Percentiles rank a stretch among this genome's conserved stretches.
These are phyloP conservation scores for Isatis lusitanica DNA, from an alignment of 441 rosid genomes.

Conservation along the genomic window DNA sequence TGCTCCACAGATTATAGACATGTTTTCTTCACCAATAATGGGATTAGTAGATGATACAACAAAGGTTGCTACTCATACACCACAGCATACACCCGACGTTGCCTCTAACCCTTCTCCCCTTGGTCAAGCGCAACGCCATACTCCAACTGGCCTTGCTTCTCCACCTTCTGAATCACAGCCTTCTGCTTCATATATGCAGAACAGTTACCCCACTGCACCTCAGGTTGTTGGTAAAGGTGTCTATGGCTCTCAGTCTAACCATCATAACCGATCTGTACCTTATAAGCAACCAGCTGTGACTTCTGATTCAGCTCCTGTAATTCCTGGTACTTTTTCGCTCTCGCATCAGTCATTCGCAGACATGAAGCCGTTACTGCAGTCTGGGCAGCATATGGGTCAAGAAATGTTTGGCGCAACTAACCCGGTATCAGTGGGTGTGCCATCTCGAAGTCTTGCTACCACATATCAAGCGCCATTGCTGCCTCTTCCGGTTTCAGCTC, in stretches of 20 bases:
- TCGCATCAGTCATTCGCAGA: constrained; percentile 32
- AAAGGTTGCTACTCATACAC: constrained; percentile 34
- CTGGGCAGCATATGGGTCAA: constrained; percentile 35
- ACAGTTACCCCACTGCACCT: constrained; percentile 23
- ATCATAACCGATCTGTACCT: constrained; percentile 32
- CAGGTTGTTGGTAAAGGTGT: constrained; percentile 27
- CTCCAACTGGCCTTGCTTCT: constrained; percentile 28
- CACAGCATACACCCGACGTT: constrained; percentile 27
- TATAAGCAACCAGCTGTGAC: constrained; percentile 20
- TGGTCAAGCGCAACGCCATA: constrained; percentile 25
- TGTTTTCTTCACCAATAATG: constrained; percentile 35
- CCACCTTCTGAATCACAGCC: constrained; percentile 11
- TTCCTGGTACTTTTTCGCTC: constrained; percentile 37
- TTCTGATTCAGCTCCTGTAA: constrained; percentile 26
- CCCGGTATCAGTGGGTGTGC: constrained; percentile 26
- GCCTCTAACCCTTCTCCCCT: constrained; percentile 32
- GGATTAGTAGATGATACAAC: constrained; percentile 41
- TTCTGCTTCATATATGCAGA: constrained; percentile 34
- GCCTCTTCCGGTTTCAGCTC: constrained; percentile 45
- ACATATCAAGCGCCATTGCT: constrained; percentile 46
- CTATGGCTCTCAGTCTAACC: constrained; percentile 22
- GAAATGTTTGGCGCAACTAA: constrained; percentile 35
- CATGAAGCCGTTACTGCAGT: constrained; percentile 36
- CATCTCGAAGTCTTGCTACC: constrained; percentile 25
- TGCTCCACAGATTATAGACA: constrained; percentile 15